These are phyloP conservation scores for Neurospora sp. DNA, from an alignment of 495 filamentous ascomycete genomes.

Conservation along the genomic window DNA sequence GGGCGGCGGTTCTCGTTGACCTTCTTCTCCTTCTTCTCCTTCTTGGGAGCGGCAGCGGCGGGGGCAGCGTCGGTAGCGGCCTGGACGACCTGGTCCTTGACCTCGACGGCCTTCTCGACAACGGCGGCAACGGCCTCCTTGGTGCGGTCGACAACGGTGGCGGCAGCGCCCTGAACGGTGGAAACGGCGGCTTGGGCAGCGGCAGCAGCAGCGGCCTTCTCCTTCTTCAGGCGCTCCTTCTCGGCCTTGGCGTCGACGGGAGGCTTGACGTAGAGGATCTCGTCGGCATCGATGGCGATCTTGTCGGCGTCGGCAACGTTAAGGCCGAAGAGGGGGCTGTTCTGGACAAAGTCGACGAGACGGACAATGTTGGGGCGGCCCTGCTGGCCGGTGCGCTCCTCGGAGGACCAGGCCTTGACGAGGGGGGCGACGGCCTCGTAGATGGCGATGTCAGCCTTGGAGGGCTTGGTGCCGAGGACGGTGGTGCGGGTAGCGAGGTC, in stretches of 20 bases:
- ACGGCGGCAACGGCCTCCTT: constrained; percentile 37
- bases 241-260: constrained; percentile 76
- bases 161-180: constrained; percentile 28
- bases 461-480: constrained; percentile 80
- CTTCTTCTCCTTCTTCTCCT: constrained; percentile 60
- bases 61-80: constrained; percentile 15
- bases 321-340: constrained; percentile 66
- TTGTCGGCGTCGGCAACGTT: constrained; percentile 65
- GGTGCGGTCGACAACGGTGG: constrained; percentile 40
- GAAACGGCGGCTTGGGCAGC: constrained; percentile 16
- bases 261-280: constrained; percentile 73
- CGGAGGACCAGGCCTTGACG: constrained; percentile 70
- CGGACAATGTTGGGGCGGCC: constrained; percentile 89
- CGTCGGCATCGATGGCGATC: constrained; percentile 64
- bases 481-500: constrained; percentile 85
- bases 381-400: constrained; percentile 83
- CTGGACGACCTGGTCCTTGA: constrained; percentile 21
- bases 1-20: constrained; percentile 74
- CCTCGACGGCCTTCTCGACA: constrained; percentile 38
- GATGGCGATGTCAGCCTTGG: constrained; percentile 76
- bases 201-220: constrained; percentile 58
- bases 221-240: constrained; percentile 82
- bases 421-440: constrained; percentile 72
- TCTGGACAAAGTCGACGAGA: constrained; percentile 89
- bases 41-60: constrained; percentile 27